Percentiles rank a stretch among this genome's conserved stretches.
These are phyloP conservation scores for Russula compacta DNA, from an alignment of 768 basidiomycete species.

Conservation along the genomic window DNA sequence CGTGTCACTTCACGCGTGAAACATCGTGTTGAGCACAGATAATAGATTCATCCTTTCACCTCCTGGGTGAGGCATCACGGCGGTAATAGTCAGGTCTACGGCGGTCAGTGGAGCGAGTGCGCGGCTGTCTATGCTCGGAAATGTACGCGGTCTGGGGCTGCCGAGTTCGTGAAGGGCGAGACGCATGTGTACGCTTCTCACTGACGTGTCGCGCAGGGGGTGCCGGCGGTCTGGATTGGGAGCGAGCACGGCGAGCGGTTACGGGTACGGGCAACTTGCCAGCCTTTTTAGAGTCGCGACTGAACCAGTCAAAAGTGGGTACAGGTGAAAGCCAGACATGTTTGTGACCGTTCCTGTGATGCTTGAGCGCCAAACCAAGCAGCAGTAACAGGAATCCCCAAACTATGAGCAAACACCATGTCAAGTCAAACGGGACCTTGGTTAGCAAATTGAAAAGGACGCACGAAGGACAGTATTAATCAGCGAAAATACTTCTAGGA, in stretches of 20 bases:
- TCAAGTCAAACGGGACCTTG: slow-evolving; percentile 15
- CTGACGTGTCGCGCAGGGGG: slow-evolving; percentile 9
- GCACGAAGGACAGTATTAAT: slow-evolving; percentile 65
- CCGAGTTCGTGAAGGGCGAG: slow-evolving; percentile 3
- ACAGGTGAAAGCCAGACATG: slow-evolving; percentile 64
- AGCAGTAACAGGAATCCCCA: slow-evolving; percentile 40
- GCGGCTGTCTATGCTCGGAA: slow-evolving; percentile 3
- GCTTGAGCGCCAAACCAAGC: slow-evolving; percentile 35
- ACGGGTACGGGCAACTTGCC: slow-evolving; percentile 37
- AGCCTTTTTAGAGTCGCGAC: slow-evolving; percentile 24
- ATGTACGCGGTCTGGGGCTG: slow-evolving; percentile 17
- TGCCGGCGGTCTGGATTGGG: slow-evolving; percentile 4
- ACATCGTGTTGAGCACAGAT: neutral
- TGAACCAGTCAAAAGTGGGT: slow-evolving; percentile 67
- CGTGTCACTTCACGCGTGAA: slow-evolving; percentile 1
- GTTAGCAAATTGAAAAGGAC: slow-evolving; percentile 23
- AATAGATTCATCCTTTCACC: slow-evolving; percentile 22
- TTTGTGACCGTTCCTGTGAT: slow-evolving; percentile 35
- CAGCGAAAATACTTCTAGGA: slow-evolving; percentile 70
- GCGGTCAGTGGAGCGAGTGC: slow-evolving; percentile 19
- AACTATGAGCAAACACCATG: slow-evolving; percentile 29
- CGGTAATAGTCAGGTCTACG: slow-evolving; percentile 24
- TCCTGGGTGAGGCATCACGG: slow-evolving; percentile 28
- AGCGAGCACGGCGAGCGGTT: slow-evolving; percentile 24
- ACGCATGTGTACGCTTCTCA: slow-evolving; percentile 6